phyloP scores from a whole-genome alignment of 257 asterid species.

The Forsythia suspensa region DNA sequence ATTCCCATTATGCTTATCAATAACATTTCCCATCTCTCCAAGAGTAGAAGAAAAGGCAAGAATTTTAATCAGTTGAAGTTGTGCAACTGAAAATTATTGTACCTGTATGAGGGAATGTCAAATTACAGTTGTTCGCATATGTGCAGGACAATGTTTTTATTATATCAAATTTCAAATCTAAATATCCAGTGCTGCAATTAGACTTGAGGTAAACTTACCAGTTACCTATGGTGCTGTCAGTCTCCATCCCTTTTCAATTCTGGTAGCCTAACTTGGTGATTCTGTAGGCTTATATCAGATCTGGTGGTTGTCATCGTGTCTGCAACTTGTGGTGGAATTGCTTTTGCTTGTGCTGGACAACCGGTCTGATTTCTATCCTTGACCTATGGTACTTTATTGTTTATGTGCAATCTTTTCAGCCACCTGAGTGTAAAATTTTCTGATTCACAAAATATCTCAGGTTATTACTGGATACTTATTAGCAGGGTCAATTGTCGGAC shows the following conservation, averaged over 20 bases:
- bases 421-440: constrained; percentile 3
- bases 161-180: constrained; percentile 95
- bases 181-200: constrained; percentile 89
- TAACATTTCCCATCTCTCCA: constrained; percentile 3
- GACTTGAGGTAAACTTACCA: constrained; percentile 73
- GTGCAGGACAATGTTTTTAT: constrained; percentile 92
- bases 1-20: neutral
- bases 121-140: constrained; percentile 9
- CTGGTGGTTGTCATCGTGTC: constrained; percentile 96
- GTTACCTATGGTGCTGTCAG: constrained; percentile 10
- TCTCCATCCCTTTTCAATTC: constrained; percentile 18
- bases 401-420: constrained; percentile 8
- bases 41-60: neutral
- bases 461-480: constrained; percentile 93
- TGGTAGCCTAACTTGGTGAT: constrained; percentile 27
- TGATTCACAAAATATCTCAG: constrained; percentile 44
- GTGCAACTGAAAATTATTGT: constrained; percentile 3
- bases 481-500: constrained; percentile 98
- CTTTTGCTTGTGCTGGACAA: constrained; percentile 99
- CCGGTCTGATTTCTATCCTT: constrained; percentile 64
- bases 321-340: constrained; percentile 99
- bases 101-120: constrained; percentile 19
- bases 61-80: constrained; percentile 6
- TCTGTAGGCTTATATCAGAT: constrained; percentile 89
- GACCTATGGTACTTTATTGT: constrained; percentile 20